phyloP scores from a whole-genome alignment of 495 filamentous ascomycete species.

The Annulohypoxylon maeteangense region DNA sequence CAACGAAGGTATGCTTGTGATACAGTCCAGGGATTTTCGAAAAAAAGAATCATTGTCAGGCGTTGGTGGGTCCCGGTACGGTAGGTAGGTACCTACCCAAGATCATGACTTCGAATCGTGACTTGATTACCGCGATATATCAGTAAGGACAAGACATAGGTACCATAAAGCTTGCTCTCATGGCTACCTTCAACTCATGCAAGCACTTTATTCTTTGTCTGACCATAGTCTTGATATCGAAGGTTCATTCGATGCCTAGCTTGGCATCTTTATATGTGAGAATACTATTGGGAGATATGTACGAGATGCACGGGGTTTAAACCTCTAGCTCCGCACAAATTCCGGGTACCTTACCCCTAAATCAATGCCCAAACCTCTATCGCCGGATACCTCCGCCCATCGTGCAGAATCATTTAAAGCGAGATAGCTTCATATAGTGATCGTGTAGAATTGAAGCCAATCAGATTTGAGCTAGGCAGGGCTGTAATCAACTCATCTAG shows the following conservation, averaged over 20 bases:
- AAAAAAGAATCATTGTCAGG: too few relatives aligned
- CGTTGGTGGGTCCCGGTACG: too few relatives aligned
- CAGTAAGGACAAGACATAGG: too few relatives aligned
- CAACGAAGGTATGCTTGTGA: too few relatives aligned
- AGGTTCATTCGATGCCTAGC: not conserved
- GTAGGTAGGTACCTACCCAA: too few relatives aligned
- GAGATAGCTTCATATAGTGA: not conserved
- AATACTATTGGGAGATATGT: not conserved
- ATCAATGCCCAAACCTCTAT: not conserved
- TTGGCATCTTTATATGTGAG: not conserved
- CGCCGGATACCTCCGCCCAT: not conserved
- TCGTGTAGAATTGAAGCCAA: not conserved
- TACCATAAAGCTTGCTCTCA: too few relatives aligned
- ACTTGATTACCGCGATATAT: too few relatives aligned
- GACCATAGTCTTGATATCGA: too few relatives aligned
- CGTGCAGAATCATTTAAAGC: not conserved
- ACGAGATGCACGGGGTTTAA: conserved; percentile 8
- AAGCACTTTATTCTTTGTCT: too few relatives aligned
- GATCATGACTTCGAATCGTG: too few relatives aligned
- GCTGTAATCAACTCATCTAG: not conserved
- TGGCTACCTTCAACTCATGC: too few relatives aligned
- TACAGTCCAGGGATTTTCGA: too few relatives aligned
- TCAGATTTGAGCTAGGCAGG: not conserved
- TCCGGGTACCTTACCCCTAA: conserved; percentile 20
- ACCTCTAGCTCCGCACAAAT: conserved; percentile 25